Evolutionary conservation across 2,329 filamentous ascomycete genomes (phyloP), one percentile per base, ranked within the genome.

Genomic region (Decorospora gaudefroyi): DNA sequence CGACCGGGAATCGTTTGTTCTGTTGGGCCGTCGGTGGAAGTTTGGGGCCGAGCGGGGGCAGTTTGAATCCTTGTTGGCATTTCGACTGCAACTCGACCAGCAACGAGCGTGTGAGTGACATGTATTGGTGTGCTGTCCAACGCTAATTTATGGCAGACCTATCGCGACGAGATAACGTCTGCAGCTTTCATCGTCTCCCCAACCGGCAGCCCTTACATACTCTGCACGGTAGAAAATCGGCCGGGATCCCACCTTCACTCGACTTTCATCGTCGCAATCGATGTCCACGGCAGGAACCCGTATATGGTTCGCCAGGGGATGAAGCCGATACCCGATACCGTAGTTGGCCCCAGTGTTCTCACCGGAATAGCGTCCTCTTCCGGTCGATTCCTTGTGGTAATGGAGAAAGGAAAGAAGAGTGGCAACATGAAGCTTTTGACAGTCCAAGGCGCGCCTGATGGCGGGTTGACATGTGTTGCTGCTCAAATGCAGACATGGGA

Each of bases 161-260:
- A 52, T 22, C 40, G 37, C 15, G 51, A 53, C 12, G 42, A 46
- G n/a, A 54, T 61, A 32, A 51, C 55, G 16, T 44, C 49, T n/a
- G 51, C 51, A 6, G 23, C 37, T 4, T 42, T 56, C 4, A 48
- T 59, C 23, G 15, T 44, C 11, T 59, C 49, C 5, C 53, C 55
- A 23, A 46, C 42, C 10, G 44, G 48, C 13, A 47, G 17, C 13
- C 39, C 45, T 19, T 54, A 61, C 21, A 42, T 61, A 6, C 46
- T 61, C 25, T 55, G 56, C 21, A 51, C 53, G n/a, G 46, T 54
- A 12, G 45, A 57, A 15, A 53, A 57, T 15, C 51, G 37, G 25
- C 47, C 42, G 29, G 55, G 55, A 15, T 59, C 53, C 6, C 35
- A 48, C 16, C 27, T 54, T 16, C 18, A 44, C 2, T 49, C 40